Percentiles rank a stretch among this genome's conserved stretches.
These are phyloP conservation scores for Voacanga thouarsii DNA, from an alignment of 257 asterid genomes.

Conservation along the genomic window DNA sequence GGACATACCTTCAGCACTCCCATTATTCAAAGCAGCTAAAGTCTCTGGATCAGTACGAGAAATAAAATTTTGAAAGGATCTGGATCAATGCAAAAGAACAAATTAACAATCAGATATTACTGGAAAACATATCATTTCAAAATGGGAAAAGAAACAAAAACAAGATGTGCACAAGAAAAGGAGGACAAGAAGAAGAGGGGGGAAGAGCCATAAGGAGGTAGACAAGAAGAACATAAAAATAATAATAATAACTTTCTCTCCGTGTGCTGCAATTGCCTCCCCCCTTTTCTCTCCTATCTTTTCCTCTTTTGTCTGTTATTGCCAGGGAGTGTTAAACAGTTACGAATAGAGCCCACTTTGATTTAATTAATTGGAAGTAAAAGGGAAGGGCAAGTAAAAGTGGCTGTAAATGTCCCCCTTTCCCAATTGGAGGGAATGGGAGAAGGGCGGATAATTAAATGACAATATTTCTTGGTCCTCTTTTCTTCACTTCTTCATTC, in stretches of 20 bases:
- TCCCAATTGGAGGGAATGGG: not conserved
- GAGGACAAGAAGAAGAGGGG: no score
- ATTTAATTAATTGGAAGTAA: not conserved
- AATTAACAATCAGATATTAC: not conserved
- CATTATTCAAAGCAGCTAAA: conserved; percentile 66
- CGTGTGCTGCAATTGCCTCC: no score
- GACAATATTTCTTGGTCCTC: not conserved
- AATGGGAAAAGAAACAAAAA: not conserved
- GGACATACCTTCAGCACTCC: conserved; percentile 65
- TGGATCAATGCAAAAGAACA: conserved; percentile 28
- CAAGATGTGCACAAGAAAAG: not conserved
- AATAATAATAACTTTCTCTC: no score
- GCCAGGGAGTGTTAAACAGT: no score
- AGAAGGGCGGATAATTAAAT: not conserved
- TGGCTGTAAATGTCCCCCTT: not conserved
- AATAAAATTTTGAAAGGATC: conserved; percentile 81
- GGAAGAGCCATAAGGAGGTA: no score
- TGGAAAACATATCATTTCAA: not conserved
- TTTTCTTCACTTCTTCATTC: not conserved
- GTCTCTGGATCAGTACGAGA: conserved; percentile 80
- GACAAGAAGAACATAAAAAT: no score
- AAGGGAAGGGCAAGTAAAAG: not conserved
- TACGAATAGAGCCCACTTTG: no score
- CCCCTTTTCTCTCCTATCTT: no score
- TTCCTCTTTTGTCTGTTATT: no score